Conservation (phyloP, 2,329 filamentous ascomycete genomes). For the Fusarium musae region DNA sequence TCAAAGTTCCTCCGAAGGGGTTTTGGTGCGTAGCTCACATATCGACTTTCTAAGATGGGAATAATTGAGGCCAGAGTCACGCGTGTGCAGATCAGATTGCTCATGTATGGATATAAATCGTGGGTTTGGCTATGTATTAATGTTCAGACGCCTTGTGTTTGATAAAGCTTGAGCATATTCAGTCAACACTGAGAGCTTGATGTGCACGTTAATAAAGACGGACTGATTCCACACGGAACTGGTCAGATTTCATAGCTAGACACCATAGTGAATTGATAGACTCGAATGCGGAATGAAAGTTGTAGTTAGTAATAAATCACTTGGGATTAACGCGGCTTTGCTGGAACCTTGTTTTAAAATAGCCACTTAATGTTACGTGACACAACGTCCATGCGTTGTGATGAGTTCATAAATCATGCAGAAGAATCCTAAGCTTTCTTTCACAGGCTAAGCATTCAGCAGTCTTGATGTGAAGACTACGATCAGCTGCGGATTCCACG, state of each 20-base stretch:
- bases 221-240: too few relatives aligned
- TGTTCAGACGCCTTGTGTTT: not conserved
- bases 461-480: too few relatives aligned
- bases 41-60: too few relatives aligned
- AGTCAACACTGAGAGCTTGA: rapidly evolving
- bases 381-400: not conserved
- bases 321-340: not conserved
- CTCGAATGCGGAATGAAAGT: not conserved
- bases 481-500: too few relatives aligned
- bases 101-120: not conserved
- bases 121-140: not conserved
- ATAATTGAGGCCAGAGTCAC: too few relatives aligned
- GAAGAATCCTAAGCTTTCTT: rapidly evolving
- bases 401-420: not conserved
- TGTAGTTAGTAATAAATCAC: not conserved
- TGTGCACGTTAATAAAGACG: rapidly evolving
- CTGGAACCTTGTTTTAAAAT: not conserved
- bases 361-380: not conserved
- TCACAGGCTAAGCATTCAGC: rapidly evolving
- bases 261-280: rapidly evolving
- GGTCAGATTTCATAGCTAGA: rapidly evolving
- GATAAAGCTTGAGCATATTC: rapidly evolving
- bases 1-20: not conserved
- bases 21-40: not conserved
- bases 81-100: rapidly evolving